Conservation (phyloP, 202 grass and related monocot species). For the Schoenoplectus triqueter region DNA sequence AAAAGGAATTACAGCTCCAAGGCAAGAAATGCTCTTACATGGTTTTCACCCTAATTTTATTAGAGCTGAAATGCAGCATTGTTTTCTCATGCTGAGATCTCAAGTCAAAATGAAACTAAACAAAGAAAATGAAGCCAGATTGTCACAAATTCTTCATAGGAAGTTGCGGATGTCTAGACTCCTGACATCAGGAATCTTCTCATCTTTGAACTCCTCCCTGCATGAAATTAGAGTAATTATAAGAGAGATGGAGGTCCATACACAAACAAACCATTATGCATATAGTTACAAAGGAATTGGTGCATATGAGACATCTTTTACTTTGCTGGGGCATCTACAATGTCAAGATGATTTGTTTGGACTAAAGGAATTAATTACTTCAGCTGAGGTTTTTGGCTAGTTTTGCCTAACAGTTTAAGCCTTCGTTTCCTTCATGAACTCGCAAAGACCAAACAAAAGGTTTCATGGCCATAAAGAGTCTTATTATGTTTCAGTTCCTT, state of each 20-base stretch:
- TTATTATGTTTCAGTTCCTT: not conserved
- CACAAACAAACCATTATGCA: not conserved
- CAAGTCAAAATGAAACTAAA: slow-evolving; percentile 37
- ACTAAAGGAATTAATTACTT: not conserved
- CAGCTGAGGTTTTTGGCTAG: not conserved
- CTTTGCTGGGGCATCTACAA: not conserved
- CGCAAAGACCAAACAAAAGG: too few relatives aligned
- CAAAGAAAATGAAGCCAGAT: slow-evolving; percentile 25
- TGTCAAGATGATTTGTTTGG: not conserved
- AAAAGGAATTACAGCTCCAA: slow-evolving; percentile 6
- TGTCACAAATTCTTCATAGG: slow-evolving; percentile 41
- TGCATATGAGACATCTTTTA: not conserved
- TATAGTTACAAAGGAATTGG: not conserved
- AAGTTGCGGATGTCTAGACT: slow-evolving; percentile 85
- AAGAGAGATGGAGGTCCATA: not conserved
- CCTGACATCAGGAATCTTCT: slow-evolving; percentile 83
- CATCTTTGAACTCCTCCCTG: slow-evolving; percentile 98
- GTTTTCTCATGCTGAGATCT: slow-evolving; percentile 27
- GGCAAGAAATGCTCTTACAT: not conserved
- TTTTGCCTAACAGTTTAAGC: not conserved
- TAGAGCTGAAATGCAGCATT: slow-evolving; percentile 29
- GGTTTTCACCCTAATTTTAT: slow-evolving; percentile 30
- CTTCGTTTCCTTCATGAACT: not conserved
- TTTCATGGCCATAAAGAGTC: not conserved
- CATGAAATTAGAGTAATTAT: not conserved